A percentile compares a stretch with the other conserved stretches of the same genome.
Evolutionary conservation across 352 stramenopile species (phyloP).

Genomic region (Aphanomyces astaci): DNA sequence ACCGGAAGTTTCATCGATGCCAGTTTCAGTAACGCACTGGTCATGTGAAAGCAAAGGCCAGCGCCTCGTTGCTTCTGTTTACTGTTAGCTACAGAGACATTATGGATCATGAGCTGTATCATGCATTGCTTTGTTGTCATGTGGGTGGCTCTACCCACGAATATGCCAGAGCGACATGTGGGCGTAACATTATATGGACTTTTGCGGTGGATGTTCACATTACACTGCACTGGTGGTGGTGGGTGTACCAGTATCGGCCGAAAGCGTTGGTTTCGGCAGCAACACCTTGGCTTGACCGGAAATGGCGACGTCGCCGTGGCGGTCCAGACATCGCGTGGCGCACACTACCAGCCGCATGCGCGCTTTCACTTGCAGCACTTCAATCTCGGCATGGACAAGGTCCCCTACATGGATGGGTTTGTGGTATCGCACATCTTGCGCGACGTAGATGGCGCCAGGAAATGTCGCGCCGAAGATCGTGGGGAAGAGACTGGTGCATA

Average conservation of each 20-base stretch:
- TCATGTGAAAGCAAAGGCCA: too few relatives aligned
- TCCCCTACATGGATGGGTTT: slow-evolving; percentile 57
- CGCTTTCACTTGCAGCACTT: slow-evolving; percentile 38
- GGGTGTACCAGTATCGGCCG: too few relatives aligned
- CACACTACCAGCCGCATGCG: slow-evolving; percentile 67
- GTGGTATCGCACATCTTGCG: slow-evolving; percentile 60
- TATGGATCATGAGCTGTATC: too few relatives aligned
- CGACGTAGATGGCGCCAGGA: slow-evolving; percentile 65
- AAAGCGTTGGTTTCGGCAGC: slow-evolving; percentile 30
- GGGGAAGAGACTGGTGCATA: slow-evolving; percentile 70
- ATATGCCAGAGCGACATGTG: too few relatives aligned
- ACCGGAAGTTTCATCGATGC: too few relatives aligned
- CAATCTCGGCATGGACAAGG: slow-evolving; percentile 44
- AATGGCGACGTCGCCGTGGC: slow-evolving; percentile 45
- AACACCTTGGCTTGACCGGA: slow-evolving; percentile 62
- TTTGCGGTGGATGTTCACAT: slow-evolving; percentile 12
- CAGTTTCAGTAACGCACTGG: too few relatives aligned
- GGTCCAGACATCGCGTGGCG: slow-evolving; percentile 55
- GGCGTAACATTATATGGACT: too few relatives aligned
- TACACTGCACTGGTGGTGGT: too few relatives aligned
- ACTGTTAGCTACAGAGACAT: too few relatives aligned
- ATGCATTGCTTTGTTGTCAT: too few relatives aligned
- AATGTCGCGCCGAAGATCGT: slow-evolving; percentile 71
- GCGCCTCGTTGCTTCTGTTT: too few relatives aligned
- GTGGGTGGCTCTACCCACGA: too few relatives aligned